A percentile compares a stretch with the other conserved stretches of the same genome.
Conservation (phyloP, 345 rosid genomes). For the Eucalyptus tenuipes region DNA sequence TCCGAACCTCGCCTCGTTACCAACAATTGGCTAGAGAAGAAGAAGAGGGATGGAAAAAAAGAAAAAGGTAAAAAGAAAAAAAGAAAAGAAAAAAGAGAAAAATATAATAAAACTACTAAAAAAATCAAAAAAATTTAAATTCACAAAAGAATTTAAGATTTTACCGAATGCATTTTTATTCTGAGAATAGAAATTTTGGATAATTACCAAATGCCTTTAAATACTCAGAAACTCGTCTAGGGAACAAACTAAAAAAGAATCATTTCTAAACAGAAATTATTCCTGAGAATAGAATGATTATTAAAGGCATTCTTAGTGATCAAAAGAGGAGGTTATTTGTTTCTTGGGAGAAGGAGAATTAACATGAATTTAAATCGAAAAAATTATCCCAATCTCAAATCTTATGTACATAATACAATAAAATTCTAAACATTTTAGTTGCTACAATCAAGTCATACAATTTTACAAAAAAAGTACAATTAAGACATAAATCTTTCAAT, state of each 20-base stretch:
- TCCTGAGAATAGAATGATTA: accelerated
- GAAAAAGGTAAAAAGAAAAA: too few relatives aligned
- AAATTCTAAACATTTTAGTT: not conserved
- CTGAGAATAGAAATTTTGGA: accelerated
- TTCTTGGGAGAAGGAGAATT: not conserved
- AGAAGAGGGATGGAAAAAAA: too few relatives aligned
- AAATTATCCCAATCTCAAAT: not conserved
- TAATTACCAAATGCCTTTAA: accelerated
- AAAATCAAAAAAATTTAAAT: too few relatives aligned
- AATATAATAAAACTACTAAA: too few relatives aligned
- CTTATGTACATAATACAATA: not conserved
- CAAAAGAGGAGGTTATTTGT: not conserved
- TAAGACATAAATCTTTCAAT: not conserved
- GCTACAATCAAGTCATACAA: not conserved
- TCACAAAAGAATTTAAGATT: too few relatives aligned
- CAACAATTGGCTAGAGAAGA: too few relatives aligned
- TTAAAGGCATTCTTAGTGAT: not conserved
- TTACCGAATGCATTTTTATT: too few relatives aligned
- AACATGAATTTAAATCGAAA: not conserved
- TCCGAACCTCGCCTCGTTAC: too few relatives aligned
- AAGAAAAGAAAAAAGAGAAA: too few relatives aligned
- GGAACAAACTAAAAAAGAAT: too few relatives aligned
- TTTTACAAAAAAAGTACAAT: not conserved
- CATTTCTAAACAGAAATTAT: too few relatives aligned
- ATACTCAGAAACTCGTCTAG: too few relatives aligned